These are phyloP conservation scores for Fusarium tjaetaba DNA, from an alignment of 2,329 filamentous ascomycete genomes.

Conservation along the genomic window DNA sequence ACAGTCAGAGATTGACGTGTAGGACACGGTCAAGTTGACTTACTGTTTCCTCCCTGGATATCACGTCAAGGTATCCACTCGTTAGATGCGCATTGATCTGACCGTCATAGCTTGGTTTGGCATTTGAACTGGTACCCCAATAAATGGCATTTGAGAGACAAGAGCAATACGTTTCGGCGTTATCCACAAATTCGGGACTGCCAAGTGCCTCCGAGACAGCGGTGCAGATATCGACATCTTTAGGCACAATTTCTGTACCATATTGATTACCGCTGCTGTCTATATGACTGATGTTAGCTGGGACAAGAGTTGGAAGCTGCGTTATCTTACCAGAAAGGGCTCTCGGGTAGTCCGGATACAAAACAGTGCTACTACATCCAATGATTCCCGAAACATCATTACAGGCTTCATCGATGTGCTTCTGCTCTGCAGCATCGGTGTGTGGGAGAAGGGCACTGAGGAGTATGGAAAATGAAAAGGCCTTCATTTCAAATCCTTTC, in stretches of 20 bases:
- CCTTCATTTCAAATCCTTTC: background rate
- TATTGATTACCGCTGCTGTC: background rate
- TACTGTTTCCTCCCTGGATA: background rate
- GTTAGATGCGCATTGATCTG: background rate
- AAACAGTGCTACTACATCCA: background rate
- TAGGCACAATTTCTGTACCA: background rate
- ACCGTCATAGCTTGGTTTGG: background rate
- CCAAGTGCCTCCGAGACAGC: conserved; percentile 1
- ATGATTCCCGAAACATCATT: background rate
- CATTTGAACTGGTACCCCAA: background rate
- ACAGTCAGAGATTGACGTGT: background rate
- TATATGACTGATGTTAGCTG: background rate
- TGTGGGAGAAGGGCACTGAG: background rate
- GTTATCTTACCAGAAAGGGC: background rate
- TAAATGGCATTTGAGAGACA: background rate
- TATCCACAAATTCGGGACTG: background rate
- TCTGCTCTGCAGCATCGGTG: background rate
- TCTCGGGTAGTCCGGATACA: background rate
- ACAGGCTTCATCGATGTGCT: background rate
- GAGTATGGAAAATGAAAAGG: background rate
- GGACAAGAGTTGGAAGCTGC: fast-evolving
- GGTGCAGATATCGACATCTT: background rate
- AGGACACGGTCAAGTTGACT: fast-evolving
- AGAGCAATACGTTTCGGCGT: background rate
- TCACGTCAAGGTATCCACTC: background rate